phyloP scores from a whole-genome alignment of 805 yeast genomes.

The Kazachstania kunashirensis region DNA sequence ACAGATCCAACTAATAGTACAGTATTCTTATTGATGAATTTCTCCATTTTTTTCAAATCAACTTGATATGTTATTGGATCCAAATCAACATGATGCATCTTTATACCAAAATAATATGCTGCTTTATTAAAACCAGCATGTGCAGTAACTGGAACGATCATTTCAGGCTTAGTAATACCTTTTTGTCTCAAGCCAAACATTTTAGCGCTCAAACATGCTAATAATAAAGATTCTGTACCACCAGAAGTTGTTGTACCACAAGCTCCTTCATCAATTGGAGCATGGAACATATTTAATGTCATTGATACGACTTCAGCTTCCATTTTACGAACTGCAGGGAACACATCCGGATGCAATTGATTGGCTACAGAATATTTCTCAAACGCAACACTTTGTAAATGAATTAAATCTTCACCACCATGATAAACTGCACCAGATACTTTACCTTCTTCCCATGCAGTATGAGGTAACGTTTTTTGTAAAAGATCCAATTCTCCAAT shows the following conservation, averaged over 20 bases:
- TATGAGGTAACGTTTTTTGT: slow-evolving; percentile 41
- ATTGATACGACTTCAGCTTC: slow-evolving; percentile 90
- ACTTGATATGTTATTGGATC: slow-evolving; percentile 62
- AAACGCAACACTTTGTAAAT: slow-evolving; percentile 69
- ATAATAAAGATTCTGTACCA: slow-evolving; percentile 85
- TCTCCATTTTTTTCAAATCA: slow-evolving; percentile 49
- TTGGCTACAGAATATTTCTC: slow-evolving; percentile 75
- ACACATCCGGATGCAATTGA: slow-evolving; percentile 93
- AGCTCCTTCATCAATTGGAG: slow-evolving; percentile 50
- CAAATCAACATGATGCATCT: slow-evolving; percentile 67
- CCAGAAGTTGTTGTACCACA: slow-evolving; percentile 87
- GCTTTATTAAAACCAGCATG: slow-evolving; percentile 97
- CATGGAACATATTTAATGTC: slow-evolving; percentile 74
- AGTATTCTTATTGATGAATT: slow-evolving; percentile 68
- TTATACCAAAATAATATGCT: slow-evolving; percentile 80
- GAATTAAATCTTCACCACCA: slow-evolving; percentile 73
- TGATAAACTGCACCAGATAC: slow-evolving; percentile 96
- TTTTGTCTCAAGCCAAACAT: slow-evolving; percentile 51
- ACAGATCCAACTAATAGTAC: slow-evolving; percentile 86
- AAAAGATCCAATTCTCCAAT: slow-evolving; percentile 42
- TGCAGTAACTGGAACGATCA: slow-evolving; percentile 78
- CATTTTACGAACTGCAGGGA: slow-evolving; percentile 94
- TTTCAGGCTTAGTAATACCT: slow-evolving; percentile 68
- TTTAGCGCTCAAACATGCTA: slow-evolving; percentile 84
- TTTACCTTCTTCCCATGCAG: slow-evolving; percentile 77